Percentiles rank a stretch among this genome's conserved stretches.
phyloP scores from a whole-genome alignment of 345 rosid species.

The Punica granatum region DNA sequence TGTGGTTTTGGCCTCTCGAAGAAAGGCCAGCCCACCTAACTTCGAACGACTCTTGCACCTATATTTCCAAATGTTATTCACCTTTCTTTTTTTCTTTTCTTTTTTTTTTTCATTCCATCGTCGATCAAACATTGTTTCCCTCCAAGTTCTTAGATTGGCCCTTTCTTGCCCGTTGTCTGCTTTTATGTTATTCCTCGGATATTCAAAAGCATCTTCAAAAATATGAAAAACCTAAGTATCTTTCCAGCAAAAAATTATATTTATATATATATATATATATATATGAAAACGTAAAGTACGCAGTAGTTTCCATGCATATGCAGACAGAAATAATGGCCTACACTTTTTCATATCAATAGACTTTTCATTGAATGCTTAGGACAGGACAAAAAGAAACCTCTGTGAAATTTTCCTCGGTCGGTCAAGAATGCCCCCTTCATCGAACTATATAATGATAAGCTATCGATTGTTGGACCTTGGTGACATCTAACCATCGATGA shows the following conservation, averaged over 20 bases:
- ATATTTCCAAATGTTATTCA: neutral
- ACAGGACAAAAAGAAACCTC: neutral
- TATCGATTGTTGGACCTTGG: no score
- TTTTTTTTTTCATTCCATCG: neutral
- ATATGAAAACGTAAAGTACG: neutral
- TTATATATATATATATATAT: neutral
- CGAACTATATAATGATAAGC: neutral
- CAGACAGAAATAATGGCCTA: neutral
- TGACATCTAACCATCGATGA: no score
- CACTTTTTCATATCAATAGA: no score
- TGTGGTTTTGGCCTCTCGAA: neutral
- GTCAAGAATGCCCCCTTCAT: neutral
- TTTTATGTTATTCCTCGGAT: no score
- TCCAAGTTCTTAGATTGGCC: no score
- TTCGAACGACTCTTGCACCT: neutral
- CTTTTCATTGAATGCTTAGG: no score
- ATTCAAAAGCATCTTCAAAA: no score
- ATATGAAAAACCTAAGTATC: no score
- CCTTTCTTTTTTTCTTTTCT: neutral
- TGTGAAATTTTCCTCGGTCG: neutral
- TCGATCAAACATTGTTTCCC: neutral
- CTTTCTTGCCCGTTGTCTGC: no score
- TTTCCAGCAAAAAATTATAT: no score
- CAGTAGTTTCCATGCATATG: neutral
- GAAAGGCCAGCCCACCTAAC: constrained; percentile 3